Evolutionary conservation across 1,139 yeast species (phyloP), one percentile per base, ranked within the genome.

Genomic region (Debaryomyces subglobosus): DNA sequence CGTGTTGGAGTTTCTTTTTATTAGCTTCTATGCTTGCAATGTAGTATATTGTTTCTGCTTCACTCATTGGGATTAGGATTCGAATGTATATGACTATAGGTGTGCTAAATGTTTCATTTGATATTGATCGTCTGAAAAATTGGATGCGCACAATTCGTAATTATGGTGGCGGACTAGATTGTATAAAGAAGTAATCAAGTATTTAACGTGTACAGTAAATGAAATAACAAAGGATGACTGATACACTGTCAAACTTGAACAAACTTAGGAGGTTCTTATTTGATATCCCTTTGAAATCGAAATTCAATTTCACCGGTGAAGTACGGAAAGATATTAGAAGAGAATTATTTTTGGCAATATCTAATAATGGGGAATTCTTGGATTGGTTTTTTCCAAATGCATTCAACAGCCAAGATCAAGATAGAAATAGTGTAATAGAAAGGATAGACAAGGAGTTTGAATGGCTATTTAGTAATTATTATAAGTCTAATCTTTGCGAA

Each of bases 311-410:
- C 55, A 61, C 62, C 5, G 64, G 62, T 4, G 59, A 63, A 3
- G 71, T 71, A 37, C 61, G 78, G 45, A 64, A 64, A 43, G 68
- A 73, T 39, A 67, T 86, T 21, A 65, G 87, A 44, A 67, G 77
- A 44, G 77, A 78, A 2, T 62, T 87, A 37, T 82, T 78, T 57
- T 63, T 72, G 47, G 72, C 86, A 1, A 72, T 82, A 2, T 72
- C 89, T 1, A 59, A 67, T 47, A 65, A 73, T 42, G 89, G 88
- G 29, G 61, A 68, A 43, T 78, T 72, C 62, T 60, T 83, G 49
- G 63, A 70, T 38, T 68, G 75, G 64, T 68, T 84, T 47, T 84
- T 85, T 56, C 83, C 86, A 23, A 57, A 62, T 40, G 64, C 71
- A 15, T 64, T 59, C 37, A 39, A 56, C 6, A 55, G 53, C 3